Percentiles rank a stretch among this genome's conserved stretches.
These are phyloP conservation scores for Grosmannia huntii DNA, from an alignment of 2,329 filamentous ascomycete species.

Conservation along the genomic window DNA sequence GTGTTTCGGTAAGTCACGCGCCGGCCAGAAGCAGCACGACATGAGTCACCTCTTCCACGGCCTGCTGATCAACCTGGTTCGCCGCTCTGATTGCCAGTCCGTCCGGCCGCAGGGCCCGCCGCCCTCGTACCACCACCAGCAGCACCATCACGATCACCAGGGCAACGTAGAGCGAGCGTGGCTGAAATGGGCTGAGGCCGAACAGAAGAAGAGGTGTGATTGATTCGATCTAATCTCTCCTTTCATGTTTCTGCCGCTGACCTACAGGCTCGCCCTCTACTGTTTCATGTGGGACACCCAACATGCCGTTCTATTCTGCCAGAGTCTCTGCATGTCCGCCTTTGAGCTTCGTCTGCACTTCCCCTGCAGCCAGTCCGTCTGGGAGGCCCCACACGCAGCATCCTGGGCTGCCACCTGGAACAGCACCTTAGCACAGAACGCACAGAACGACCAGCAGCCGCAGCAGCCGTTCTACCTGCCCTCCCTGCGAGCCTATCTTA, in stretches of 20 bases:
- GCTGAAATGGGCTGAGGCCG: slow-evolving; percentile 6
- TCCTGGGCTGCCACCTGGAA: slow-evolving; percentile 5
- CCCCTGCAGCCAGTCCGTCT: slow-evolving; percentile 9
- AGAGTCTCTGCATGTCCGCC: slow-evolving; percentile 12
- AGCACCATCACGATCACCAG: too few species aligned
- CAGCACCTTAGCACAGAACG: too few species aligned
- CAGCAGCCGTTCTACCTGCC: slow-evolving; percentile 2
- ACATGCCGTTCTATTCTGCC: slow-evolving; percentile 12
- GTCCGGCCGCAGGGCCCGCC: slow-evolving; percentile 1
- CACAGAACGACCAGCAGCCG: background rate
- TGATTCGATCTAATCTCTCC: background rate
- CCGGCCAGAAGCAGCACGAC: slow-evolving; percentile 12
- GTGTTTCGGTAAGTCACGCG: slow-evolving; percentile 12
- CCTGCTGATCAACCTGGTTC: slow-evolving; percentile 11
- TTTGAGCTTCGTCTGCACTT: slow-evolving; percentile 10
- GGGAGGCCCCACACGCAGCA: slow-evolving; percentile 6
- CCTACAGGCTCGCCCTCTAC: slow-evolving; percentile 6
- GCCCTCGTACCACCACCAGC: background rate
- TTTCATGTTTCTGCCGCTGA: background rate
- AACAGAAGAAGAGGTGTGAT: slow-evolving; percentile 9
- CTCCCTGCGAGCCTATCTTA: background rate
- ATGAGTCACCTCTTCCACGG: slow-evolving; percentile 13
- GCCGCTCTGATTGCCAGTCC: slow-evolving; percentile 10
- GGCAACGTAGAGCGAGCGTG: slow-evolving; percentile 2
- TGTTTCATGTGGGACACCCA: slow-evolving; percentile 13